Conservation (phyloP, 1,139 yeast species). For the Scheffersomyces titani region DNA sequence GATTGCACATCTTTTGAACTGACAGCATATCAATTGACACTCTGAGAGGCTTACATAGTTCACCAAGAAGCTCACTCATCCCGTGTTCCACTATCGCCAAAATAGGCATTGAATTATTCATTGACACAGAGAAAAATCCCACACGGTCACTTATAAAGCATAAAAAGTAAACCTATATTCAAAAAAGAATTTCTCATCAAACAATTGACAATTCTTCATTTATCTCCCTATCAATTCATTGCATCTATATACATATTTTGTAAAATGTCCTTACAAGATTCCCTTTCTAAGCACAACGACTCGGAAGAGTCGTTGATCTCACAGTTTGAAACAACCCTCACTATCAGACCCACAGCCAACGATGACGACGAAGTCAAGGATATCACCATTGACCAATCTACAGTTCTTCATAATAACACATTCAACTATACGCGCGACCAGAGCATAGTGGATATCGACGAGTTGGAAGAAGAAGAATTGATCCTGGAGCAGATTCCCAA, state of each 20-base stretch:
- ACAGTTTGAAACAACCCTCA: conserved; percentile 50
- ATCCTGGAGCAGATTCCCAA: conserved; percentile 39
- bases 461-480: conserved; percentile 34
- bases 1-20: not conserved
- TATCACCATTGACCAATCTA: conserved; percentile 46
- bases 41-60: not conserved
- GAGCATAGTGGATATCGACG: conserved; percentile 33
- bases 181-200: not conserved
- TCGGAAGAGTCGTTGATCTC: conserved; percentile 50
- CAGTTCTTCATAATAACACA: conserved; percentile 32
- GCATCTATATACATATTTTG: not conserved
- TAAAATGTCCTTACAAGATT: conserved; percentile 11
- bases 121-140: not conserved
- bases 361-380: conserved; percentile 39
- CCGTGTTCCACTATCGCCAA: not conserved
- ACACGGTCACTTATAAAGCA: not conserved
- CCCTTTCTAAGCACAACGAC: conserved; percentile 28
- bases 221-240: not conserved
- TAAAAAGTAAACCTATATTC: not conserved
- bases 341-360: conserved; percentile 42
- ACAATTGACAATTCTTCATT: not conserved
- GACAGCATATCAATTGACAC: no score
- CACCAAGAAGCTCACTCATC: not conserved
- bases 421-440: conserved; percentile 31
- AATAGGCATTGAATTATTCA: not conserved